Percentiles rank a stretch among this genome's conserved stretches.
phyloP scores from a whole-genome alignment of 2,329 filamentous ascomycete genomes.

The Penicillium italicum region DNA sequence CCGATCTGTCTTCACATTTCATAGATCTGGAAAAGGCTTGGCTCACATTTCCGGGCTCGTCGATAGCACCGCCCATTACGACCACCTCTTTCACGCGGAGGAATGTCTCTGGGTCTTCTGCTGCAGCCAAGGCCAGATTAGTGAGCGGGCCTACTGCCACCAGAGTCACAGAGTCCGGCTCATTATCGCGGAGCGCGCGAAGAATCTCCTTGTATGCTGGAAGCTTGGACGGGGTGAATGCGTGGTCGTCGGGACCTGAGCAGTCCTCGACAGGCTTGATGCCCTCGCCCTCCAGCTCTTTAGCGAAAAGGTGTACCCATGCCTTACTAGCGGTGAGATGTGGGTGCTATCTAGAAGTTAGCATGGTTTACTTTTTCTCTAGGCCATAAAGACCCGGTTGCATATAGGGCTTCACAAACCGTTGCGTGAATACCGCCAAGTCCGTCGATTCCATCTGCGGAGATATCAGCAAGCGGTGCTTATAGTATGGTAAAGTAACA shows the following conservation, averaged over 20 bases:
- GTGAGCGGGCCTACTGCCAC: constrained; percentile 86
- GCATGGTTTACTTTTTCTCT: neutral
- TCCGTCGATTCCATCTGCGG: constrained; percentile 68
- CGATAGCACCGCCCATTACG: constrained; percentile 89
- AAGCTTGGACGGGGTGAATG: constrained; percentile 71
- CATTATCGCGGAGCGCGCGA: constrained; percentile 76
- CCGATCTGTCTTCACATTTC: neutral
- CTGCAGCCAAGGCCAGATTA: constrained; percentile 85
- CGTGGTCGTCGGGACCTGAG: constrained; percentile 40
- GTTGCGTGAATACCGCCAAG: constrained; percentile 67
- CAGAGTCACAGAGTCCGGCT: constrained; percentile 80
- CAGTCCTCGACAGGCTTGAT: constrained; percentile 47
- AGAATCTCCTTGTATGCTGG: constrained; percentile 84
- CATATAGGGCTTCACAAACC: constrained; percentile 29
- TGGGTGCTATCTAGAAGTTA: constrained; percentile 53
- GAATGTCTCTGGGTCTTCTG: constrained; percentile 84
- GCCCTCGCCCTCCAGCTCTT: constrained; percentile 40
- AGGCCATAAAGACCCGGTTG: neutral
- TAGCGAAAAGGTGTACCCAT: constrained; percentile 67
- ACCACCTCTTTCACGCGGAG: constrained; percentile 84
- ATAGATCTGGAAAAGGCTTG: neutral
- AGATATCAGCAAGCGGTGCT: constrained; percentile 1
- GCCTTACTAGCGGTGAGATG: constrained; percentile 70
- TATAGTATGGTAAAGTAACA: constrained; percentile 6
- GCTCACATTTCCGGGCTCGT: constrained; percentile 70